phyloP scores from a whole-genome alignment of 441 rosid genomes.

The Jatropha multifida region DNA sequence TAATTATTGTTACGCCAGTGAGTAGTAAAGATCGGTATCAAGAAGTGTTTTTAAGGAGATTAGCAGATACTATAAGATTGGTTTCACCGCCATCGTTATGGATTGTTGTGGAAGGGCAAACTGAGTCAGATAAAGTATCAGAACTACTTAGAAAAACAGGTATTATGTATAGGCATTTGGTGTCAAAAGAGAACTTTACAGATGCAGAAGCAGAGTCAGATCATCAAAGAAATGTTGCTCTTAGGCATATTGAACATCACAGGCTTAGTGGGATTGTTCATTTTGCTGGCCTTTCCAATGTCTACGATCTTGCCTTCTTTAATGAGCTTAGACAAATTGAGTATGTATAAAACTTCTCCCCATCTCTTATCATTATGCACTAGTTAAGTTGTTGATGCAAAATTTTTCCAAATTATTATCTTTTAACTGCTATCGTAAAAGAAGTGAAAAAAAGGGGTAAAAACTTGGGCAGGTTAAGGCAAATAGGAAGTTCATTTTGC shows the following conservation, averaged over 20 bases:
- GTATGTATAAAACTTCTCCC: slow-evolving; percentile 39
- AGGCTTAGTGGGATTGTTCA: slow-evolving; percentile 81
- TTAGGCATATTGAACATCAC: slow-evolving; percentile 78
- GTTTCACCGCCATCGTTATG: slow-evolving; percentile 77
- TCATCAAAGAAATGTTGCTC: slow-evolving; percentile 74
- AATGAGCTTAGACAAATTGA: slow-evolving; percentile 73
- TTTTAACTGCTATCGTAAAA: background rate
- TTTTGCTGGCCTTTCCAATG: slow-evolving; percentile 78
- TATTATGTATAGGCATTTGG: slow-evolving; percentile 83
- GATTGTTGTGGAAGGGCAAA: slow-evolving; percentile 70
- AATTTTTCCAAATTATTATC: background rate
- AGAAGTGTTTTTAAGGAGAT: slow-evolving; percentile 58
- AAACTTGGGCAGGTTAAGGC: background rate
- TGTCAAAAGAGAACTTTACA: slow-evolving; percentile 69
- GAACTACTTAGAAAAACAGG: slow-evolving; percentile 74
- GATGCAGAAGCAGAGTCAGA: slow-evolving; percentile 59
- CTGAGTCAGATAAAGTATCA: slow-evolving; percentile 45
- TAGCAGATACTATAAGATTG: slow-evolving; percentile 67
- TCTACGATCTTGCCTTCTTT: slow-evolving; percentile 89
- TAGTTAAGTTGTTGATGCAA: background rate
- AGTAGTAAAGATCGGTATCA: slow-evolving; percentile 34
- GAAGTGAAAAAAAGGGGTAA: background rate
- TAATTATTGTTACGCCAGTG: slow-evolving; percentile 68
- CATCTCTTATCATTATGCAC: background rate
- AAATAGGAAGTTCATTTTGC: background rate